phyloP scores from a whole-genome alignment of 768 basidiomycete species.

The Leucosporidium creatinivorum region DNA sequence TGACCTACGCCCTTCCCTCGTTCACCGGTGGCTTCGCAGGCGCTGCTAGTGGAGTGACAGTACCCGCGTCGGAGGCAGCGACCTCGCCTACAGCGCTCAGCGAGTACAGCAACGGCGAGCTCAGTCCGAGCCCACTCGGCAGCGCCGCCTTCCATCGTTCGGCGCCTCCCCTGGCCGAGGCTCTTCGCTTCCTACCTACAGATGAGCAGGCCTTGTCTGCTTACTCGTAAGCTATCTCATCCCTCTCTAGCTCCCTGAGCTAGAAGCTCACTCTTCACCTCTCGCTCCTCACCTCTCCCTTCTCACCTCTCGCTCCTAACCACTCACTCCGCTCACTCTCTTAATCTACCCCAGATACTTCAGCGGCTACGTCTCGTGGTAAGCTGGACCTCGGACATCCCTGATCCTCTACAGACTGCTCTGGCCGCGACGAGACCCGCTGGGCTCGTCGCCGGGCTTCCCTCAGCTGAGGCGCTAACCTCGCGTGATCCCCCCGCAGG shows the following conservation, averaged over 20 bases:
- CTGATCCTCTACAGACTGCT: too few species aligned
- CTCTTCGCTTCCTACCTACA: conserved; percentile 18
- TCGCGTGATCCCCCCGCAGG: background rate
- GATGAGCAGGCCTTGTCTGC: background rate
- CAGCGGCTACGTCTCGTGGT: conserved; percentile 1
- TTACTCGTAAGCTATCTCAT: too few species aligned
- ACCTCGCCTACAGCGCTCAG: background rate
- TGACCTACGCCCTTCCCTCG: background rate
- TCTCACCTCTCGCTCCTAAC: too few species aligned
- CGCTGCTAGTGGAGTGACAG: background rate
- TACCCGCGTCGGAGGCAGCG: background rate
- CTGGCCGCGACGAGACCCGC: too few species aligned
- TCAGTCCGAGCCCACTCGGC: conserved; percentile 13
- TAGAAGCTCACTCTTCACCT: too few species aligned
- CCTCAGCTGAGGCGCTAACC: too few species aligned
- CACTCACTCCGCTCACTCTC: too few species aligned
- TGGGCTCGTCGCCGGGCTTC: too few species aligned
- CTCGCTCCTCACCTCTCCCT: too few species aligned
- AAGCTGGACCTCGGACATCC: background rate
- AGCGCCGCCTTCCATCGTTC: conserved; percentile 8
- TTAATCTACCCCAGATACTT: background rate
- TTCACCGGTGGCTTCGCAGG: background rate
- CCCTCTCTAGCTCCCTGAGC: too few species aligned
- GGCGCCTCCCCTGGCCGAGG: conserved; percentile 20
- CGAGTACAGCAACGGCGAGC: background rate